These are phyloP conservation scores for Cutaneotrichosporon mucoides DNA, from an alignment of 1,284 basidiomycete genomes.

Conservation along the genomic window DNA sequence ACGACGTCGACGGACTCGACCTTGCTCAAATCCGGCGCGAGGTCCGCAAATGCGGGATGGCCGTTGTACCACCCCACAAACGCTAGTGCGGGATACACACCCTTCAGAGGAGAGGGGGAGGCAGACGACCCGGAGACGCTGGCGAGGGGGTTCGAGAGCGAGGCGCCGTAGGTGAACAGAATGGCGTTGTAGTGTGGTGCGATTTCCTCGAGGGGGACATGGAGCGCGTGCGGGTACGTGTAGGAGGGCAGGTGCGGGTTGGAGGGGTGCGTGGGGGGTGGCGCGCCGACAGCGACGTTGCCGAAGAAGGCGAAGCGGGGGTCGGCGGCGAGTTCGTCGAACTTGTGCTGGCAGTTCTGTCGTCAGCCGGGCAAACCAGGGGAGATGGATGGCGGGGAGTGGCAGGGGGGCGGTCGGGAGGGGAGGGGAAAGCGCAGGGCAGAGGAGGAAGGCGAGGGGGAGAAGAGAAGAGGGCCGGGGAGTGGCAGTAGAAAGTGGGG, in stretches of 20 bases:
- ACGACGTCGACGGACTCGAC: slow-evolving; percentile 74
- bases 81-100: slow-evolving; percentile 72
- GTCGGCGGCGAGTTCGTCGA: slow-evolving; percentile 68
- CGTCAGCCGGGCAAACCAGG: neutral
- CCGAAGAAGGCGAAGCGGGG: slow-evolving; percentile 83
- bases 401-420: too few relatives aligned
- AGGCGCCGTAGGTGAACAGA: slow-evolving; percentile 53
- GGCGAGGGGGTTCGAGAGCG: slow-evolving; percentile 43
- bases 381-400: too few relatives aligned
- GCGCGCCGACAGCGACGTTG: slow-evolving; percentile 70
- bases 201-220: slow-evolving; percentile 47
- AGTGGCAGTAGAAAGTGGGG: too few relatives aligned
- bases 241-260: slow-evolving; percentile 32
- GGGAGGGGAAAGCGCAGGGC: too few relatives aligned
- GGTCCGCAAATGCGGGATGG: slow-evolving; percentile 62
- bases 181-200: slow-evolving; percentile 52
- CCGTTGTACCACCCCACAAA: slow-evolving; percentile 98
- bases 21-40: slow-evolving; percentile 55
- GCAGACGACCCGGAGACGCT: slow-evolving; percentile 55
- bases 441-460: too few relatives aligned
- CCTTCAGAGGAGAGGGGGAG: slow-evolving; percentile 37
- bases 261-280: slow-evolving; percentile 19
- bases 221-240: slow-evolving; percentile 49
- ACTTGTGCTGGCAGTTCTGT: slow-evolving; percentile 96
- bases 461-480: too few relatives aligned